phyloP scores from a whole-genome alignment of 345 rosid genomes.

The Cardamine chenopodiifolia region DNA sequence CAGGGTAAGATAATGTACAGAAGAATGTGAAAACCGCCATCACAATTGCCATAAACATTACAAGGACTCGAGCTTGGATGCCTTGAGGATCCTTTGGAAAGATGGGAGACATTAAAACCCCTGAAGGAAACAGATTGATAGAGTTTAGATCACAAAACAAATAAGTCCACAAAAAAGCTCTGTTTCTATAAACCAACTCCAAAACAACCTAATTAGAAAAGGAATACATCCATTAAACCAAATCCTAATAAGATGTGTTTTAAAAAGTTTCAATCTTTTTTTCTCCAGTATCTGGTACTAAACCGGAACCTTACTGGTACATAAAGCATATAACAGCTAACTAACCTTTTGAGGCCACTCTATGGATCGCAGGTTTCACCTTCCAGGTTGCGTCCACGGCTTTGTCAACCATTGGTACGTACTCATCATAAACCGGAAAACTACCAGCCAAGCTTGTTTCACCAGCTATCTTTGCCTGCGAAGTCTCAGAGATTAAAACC shows the following conservation, averaged over 20 bases:
- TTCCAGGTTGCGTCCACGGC: conserved; percentile 91
- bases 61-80: conserved; percentile 48
- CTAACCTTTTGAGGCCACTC: conserved; percentile 70
- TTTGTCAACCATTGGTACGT: conserved; percentile 98
- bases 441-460: conserved; percentile 63
- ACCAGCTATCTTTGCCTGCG: conserved; percentile 77
- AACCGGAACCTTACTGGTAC: not conserved
- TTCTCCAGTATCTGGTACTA: not conserved
- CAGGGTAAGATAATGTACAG: conserved; percentile 47
- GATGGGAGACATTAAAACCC: conserved; percentile 28
- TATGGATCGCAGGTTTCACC: conserved; percentile 56
- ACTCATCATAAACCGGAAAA: conserved; percentile 94
- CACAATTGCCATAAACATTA: conserved; percentile 58
- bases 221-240: not conserved
- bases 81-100: conserved; percentile 53
- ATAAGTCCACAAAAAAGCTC: not conserved
- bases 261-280: conserved; percentile 19
- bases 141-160: conserved; percentile 14
- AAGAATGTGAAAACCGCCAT: conserved; percentile 60
- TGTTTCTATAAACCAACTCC: not conserved
- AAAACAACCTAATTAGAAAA: conserved; percentile 13
- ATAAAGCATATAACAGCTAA: conserved; percentile 11
- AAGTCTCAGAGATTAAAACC: conserved; percentile 13
- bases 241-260: not conserved
- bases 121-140: conserved; percentile 21